Base-by-base conservation (phyloP, 179 eudicot species). In the Amaranthus tricolor region DNA sequence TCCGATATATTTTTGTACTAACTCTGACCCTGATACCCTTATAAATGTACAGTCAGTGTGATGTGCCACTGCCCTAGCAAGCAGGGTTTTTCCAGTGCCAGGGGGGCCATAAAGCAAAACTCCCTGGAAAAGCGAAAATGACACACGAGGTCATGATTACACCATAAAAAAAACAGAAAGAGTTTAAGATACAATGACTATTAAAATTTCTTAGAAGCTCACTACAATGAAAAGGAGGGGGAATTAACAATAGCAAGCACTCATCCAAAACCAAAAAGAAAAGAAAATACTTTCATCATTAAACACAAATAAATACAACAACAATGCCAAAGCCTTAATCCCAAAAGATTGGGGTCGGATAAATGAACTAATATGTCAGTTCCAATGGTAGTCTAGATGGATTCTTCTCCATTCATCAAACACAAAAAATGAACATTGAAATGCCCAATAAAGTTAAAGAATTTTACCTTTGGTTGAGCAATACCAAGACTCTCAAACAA, bases 1-100 rank as follows among this genome's bases (percentile, higher is more conserved):
- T 64, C 98, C 98, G 74, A 92, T 87, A 76, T 93, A 93, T 83
- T 93, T 93, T 81, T 93, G 98, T n/a, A 93, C 95, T 58, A 91
- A 78, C 81, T 93, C 98, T 8, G 96, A 89, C 11, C 98, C 98
- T 64, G 91, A 88, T 54, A 93, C 97, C 82, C 98, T 87, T 21
- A 93, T 89, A 76, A 93, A 93, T 14, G 98, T 91, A 69, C 93
- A 88, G 66, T 89, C 91, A 70, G 98, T 93, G 74, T 89, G 95
- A 74, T 93, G 89, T 55, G 98, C 98, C 75, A 93, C 98, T 50
- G 95, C 98, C 80, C 93, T 91, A 4, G 97, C 97, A 80, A 91
- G 82, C 74, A 93, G 78, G 6, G 97, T 89, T 77, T 93, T 93
- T 40, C 98, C 98, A 5, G 98, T 93, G 43, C 98, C 98, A 58